Percentiles rank a stretch among this genome's conserved stretches.
Conservation (phyloP, 2,329 filamentous ascomycete genomes). For the Stenocarpella maydis region DNA sequence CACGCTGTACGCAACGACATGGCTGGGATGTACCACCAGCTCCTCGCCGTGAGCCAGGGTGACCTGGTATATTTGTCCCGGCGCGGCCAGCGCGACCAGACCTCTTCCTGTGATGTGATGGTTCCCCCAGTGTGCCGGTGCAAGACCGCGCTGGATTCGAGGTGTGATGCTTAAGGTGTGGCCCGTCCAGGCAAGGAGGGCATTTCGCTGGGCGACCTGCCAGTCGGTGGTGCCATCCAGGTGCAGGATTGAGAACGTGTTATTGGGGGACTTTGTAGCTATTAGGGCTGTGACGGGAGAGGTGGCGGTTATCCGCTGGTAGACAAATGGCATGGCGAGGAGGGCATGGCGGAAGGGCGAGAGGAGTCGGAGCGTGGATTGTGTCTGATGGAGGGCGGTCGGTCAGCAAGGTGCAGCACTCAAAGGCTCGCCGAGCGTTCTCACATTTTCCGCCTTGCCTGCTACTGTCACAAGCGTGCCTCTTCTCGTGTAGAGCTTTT, state of each 20-base stretch:
- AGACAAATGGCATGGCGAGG: slow-evolving; percentile 91
- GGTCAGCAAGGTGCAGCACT: slow-evolving; percentile 9
- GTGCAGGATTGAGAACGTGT: slow-evolving; percentile 86
- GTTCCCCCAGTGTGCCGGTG: slow-evolving; percentile 89
- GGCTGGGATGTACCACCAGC: slow-evolving; percentile 89
- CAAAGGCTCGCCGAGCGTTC: slow-evolving; percentile 35
- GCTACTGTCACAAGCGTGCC: slow-evolving; percentile 91
- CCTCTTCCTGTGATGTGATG: slow-evolving; percentile 89
- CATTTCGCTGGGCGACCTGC: slow-evolving; percentile 88
- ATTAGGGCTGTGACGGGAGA: slow-evolving; percentile 89
- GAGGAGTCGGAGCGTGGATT: slow-evolving; percentile 88
- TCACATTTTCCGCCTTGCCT: slow-evolving; percentile 89
- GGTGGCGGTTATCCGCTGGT: slow-evolving; percentile 88
- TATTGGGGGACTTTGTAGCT: slow-evolving; percentile 84
- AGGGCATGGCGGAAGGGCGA: slow-evolving; percentile 82
- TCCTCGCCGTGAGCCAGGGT: slow-evolving; percentile 83
- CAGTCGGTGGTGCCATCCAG: slow-evolving; percentile 95
- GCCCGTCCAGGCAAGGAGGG: slow-evolving; percentile 95
- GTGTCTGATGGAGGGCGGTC: slow-evolving; percentile 63
- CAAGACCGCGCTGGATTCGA: slow-evolving; percentile 76
- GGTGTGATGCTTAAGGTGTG: slow-evolving; percentile 82
- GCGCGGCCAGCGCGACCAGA: slow-evolving; percentile 82
- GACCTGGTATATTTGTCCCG: slow-evolving; percentile 89
- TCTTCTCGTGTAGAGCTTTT: slow-evolving; percentile 89
- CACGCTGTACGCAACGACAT: slow-evolving; percentile 90